Base-by-base conservation (phyloP, 441 rosid species). In the Bocquillonia castaneifolia region DNA sequence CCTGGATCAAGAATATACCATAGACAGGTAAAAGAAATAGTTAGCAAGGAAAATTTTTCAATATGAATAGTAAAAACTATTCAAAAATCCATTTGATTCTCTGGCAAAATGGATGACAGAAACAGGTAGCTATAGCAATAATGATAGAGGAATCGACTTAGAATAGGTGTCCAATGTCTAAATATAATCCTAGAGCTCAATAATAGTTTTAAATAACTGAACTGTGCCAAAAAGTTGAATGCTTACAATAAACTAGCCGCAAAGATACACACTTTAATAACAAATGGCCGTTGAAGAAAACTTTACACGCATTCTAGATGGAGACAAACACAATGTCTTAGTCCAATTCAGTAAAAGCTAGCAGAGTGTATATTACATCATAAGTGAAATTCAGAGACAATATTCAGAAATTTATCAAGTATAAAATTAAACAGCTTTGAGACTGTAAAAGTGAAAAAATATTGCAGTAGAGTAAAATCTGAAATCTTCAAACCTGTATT, bases 401-500 rank as follows among this genome's bases (percentile, higher is more conserved):
- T 1, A 15, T 37, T 5, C 32, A 10, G 37, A 45, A n/a, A n/a
- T n/a, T n/a, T n/a, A n/a, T 23, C 5, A 7, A 2, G 25, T 26
- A 28, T 29, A 26, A 39, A 51, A 2, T 51, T 29, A 31, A 39
- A 54, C 22, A 20, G 22, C 15, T 52, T 53, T 17, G n/a, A 47
- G 23, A 50, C 18, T 13, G 34, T 51, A 50, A 36, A 65, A 36
- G 45, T 45, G 10, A 45, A 54, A 10, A 36, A 15, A 28, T 18
- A 40, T 39, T 6, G 23, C 6, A 25, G n/a, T n/a, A n/a, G n/a
- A 34, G 56, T 22, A 50, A 51, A 14, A 68, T 48, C 31, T 64
- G 56, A 26, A 60, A 56, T 52, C 50, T 31, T 42, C 72, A 64
- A 68, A 85, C 90, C 90, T 82, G 81, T 76, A 66, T 70, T 76